Percentiles rank a stretch among this genome's conserved stretches.
These are phyloP conservation scores for Jaenimonas drosophilae DNA, from an alignment of 208 protist genomes.

Conservation along the genomic window DNA sequence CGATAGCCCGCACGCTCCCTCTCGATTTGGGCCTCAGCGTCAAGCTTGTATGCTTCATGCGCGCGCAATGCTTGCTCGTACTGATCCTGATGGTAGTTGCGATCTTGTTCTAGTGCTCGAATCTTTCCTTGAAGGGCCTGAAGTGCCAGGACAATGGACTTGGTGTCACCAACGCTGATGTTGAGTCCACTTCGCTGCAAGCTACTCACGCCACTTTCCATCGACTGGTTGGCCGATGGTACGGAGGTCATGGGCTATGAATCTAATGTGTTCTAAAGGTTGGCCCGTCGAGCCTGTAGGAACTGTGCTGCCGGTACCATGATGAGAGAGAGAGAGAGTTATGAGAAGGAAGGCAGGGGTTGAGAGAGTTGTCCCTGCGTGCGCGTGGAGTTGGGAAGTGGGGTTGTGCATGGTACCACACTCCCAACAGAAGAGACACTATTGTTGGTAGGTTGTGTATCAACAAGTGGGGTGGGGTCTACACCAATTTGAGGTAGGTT, in stretches of 20 bases:
- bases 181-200: conserved; percentile 78
- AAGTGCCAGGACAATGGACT: conserved; percentile 84
- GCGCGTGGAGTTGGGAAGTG: no score
- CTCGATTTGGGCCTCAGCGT: conserved; percentile 80
- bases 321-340: no score
- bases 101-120: conserved; percentile 72
- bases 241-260: conserved; percentile 1
- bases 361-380: no score
- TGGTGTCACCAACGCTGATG: conserved; percentile 85
- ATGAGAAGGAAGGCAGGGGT: no score
- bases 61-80: conserved; percentile 68
- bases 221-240: conserved; percentile 35
- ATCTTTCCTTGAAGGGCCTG: conserved; percentile 87
- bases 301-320: no score
- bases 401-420: no score
- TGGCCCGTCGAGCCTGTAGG: no score
- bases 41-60: conserved; percentile 82
- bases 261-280: no score
- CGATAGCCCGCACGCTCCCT: conserved; percentile 62
- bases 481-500: no score
- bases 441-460: no score
- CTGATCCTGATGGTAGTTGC: conserved; percentile 83
- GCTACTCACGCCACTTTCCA: conserved; percentile 59
- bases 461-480: no score
- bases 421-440: no score